These are phyloP conservation scores for Actinomortierella wolfii DNA, from an alignment of 371 early-diverging fungal genomes.

Conservation along the genomic window DNA sequence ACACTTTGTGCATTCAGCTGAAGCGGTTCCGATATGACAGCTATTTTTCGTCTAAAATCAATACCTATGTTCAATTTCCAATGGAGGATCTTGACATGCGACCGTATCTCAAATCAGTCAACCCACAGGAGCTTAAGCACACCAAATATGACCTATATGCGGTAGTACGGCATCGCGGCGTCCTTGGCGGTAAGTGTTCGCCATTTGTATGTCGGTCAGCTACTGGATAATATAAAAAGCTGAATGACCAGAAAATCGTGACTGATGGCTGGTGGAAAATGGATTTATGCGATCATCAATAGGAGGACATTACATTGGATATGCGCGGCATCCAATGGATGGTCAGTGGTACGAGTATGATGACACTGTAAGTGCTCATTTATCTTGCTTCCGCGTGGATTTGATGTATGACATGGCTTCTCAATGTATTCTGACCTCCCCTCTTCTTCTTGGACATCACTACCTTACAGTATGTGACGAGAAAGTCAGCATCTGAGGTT, in stretches of 20 bases:
- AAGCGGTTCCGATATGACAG: slow-evolving; percentile 51
- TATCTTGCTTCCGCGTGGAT: background rate
- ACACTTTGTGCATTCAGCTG: slow-evolving; percentile 52
- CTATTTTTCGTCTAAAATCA: slow-evolving; percentile 51
- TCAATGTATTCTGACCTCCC: too few species aligned
- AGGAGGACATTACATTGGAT: slow-evolving; percentile 57
- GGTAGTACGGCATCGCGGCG: slow-evolving; percentile 52
- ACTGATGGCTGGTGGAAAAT: too few species aligned
- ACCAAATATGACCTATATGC: slow-evolving; percentile 51
- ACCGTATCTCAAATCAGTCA: slow-evolving; percentile 43
- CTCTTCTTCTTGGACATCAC: background rate
- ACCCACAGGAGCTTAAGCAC: slow-evolving; percentile 20
- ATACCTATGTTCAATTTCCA: slow-evolving; percentile 54
- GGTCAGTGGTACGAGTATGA: slow-evolving; percentile 49
- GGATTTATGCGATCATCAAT: background rate
- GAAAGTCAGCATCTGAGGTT: slow-evolving; percentile 42
- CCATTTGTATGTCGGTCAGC: background rate
- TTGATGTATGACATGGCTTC: too few species aligned
- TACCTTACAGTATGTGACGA: slow-evolving; percentile 39
- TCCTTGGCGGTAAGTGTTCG: slow-evolving; percentile 39
- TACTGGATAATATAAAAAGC: too few species aligned
- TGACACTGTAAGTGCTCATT: slow-evolving; percentile 44
- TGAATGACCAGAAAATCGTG: too few species aligned
- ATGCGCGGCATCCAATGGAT: slow-evolving; percentile 43
- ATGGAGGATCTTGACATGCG: slow-evolving; percentile 51